A percentile compares a stretch with the other conserved stretches of the same genome.
These are phyloP conservation scores for Phyllostachys edulis DNA, from an alignment of 176 grass and related monocot species.

Conservation along the genomic window DNA sequence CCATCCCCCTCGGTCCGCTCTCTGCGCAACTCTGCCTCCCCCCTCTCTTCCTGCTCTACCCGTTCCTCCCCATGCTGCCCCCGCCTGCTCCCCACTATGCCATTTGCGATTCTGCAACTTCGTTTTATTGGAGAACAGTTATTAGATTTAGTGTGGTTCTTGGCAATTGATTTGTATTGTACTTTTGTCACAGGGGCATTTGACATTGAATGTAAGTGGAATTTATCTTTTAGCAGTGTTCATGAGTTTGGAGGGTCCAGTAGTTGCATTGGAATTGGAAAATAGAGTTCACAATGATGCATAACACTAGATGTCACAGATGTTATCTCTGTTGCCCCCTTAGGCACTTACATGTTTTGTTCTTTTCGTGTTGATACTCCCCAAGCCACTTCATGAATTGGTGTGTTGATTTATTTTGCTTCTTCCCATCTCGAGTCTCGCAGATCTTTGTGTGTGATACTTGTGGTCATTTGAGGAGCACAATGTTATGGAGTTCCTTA, in stretches of 20 bases:
- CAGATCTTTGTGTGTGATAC: constrained; percentile 89
- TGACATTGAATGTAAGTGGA: background rate
- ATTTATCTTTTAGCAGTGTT: background rate
- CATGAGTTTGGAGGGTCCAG: background rate
- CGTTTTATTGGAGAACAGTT: background rate
- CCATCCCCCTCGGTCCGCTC: too few relatives aligned
- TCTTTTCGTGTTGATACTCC: background rate
- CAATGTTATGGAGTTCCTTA: constrained; percentile 89
- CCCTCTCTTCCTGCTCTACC: too few relatives aligned
- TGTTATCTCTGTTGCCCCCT: background rate
- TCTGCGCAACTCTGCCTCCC: too few relatives aligned
- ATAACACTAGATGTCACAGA: background rate
- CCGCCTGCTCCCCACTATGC: too few relatives aligned
- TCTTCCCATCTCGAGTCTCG: constrained; percentile 61
- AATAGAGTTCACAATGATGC: constrained; percentile 5
- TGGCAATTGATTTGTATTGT: background rate
- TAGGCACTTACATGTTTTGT: background rate
- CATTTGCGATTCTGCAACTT: too few relatives aligned
- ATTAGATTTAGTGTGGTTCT: background rate
- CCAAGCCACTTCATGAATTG: background rate
- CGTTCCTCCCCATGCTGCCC: too few relatives aligned
- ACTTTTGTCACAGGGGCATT: background rate
- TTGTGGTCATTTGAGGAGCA: constrained; percentile 96
- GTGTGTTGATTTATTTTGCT: background rate
- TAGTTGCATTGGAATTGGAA: background rate